Conservation (phyloP, 805 yeast species). For the Soucietia sequanensis region DNA sequence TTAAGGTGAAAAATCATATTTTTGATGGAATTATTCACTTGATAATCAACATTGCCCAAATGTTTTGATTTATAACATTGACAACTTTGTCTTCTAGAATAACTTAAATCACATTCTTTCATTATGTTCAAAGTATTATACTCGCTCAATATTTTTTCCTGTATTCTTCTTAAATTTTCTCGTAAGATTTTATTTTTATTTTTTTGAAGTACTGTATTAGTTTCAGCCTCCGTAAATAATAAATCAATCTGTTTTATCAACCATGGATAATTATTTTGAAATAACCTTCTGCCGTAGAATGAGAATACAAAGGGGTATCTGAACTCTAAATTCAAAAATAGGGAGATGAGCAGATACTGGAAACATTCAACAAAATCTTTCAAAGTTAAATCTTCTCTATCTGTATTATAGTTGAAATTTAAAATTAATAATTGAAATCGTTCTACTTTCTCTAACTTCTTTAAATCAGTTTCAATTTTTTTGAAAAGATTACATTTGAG, state of each 20-base stretch:
- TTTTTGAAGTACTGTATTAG: neutral
- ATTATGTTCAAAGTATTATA: conserved; percentile 15
- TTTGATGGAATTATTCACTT: neutral
- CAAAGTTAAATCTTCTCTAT: conserved; percentile 3
- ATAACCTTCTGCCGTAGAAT: conserved; percentile 22
- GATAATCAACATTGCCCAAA: too few relatives aligned
- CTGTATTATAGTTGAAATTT: conserved; percentile 6
- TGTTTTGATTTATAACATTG: too few relatives aligned
- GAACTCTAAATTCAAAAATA: conserved; percentile 26
- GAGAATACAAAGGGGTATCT: conserved; percentile 31
- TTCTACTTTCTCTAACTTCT: conserved; percentile 2
- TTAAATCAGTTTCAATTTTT: conserved; percentile 1
- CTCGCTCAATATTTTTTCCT: conserved; percentile 13
- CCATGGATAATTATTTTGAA: conserved; percentile 18
- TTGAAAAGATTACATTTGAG: conserved; percentile 9
- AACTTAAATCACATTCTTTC: neutral
- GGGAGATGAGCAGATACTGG: conserved; percentile 20
- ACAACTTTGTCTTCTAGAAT: neutral
- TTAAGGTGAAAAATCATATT: neutral
- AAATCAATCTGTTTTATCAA: conserved; percentile 7
- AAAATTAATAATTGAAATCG: conserved; percentile 5
- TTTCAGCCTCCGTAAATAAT: neutral
- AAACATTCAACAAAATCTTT: conserved; percentile 11
- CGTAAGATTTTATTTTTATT: neutral
- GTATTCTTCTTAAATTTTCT: conserved; percentile 11